These are phyloP conservation scores for Lasiodiplodia hormozganensis DNA, from an alignment of 2,329 filamentous ascomycete species.

Conservation along the genomic window DNA sequence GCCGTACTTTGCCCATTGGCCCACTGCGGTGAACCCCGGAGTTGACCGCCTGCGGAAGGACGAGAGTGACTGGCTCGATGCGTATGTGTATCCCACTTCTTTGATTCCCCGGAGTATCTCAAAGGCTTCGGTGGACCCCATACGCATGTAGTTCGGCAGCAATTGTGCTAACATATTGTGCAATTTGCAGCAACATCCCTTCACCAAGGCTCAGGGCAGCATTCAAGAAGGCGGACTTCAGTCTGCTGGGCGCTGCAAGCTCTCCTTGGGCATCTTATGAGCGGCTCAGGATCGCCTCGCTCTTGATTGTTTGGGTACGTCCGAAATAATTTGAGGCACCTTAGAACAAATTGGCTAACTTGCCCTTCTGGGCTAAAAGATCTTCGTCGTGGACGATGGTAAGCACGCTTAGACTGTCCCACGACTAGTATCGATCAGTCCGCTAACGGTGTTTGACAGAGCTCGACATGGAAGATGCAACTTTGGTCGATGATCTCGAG, in stretches of 20 bases:
- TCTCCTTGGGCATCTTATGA: not conserved
- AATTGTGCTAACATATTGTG: not conserved
- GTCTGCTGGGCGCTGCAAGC: not conserved
- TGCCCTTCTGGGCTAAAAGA: not conserved
- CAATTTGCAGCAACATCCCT: not conserved
- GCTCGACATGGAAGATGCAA: constrained; percentile 2
- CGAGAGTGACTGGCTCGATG: not conserved
- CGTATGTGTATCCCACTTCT: not conserved
- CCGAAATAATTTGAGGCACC: not conserved
- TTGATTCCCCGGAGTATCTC: not conserved
- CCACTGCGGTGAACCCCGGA: not conserved
- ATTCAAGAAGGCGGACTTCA: not conserved
- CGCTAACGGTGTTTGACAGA: not conserved
- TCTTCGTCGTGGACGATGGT: not conserved
- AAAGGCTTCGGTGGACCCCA: not conserved
- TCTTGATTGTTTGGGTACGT: constrained; percentile 11
- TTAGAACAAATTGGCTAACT: not conserved
- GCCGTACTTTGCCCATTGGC: constrained; percentile 1
- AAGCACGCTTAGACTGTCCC: not conserved
- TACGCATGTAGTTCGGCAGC: not conserved
- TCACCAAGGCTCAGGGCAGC: not conserved
- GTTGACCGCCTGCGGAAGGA: not conserved
- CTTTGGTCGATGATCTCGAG: not conserved
- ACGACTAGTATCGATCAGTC: not conserved
- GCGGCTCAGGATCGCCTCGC: not conserved